These are phyloP conservation scores for Selaginella moellendorffii DNA, from an alignment of 75 land plant genomes.

Conservation along the genomic window DNA sequence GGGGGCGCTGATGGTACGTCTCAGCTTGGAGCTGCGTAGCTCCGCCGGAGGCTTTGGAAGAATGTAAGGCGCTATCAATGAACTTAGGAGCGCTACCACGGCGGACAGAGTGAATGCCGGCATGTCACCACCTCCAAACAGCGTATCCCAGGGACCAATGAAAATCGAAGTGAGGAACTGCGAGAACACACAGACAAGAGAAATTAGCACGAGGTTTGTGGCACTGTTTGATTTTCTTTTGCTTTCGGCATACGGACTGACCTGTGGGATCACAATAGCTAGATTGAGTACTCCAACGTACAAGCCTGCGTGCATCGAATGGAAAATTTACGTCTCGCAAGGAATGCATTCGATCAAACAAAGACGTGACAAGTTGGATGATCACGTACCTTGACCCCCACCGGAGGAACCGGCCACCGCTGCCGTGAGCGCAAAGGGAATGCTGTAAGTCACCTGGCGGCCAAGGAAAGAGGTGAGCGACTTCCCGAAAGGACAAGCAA, in stretches of 20 bases:
- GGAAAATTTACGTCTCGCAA: no score
- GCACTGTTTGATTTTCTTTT: no score
- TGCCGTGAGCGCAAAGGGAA: conserved; percentile 83
- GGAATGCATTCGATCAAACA: no score
- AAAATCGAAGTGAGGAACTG: conserved; percentile 15
- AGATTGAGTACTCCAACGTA: conserved; percentile 17
- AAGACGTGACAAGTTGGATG: no score
- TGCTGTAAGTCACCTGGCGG: conserved; percentile 74
- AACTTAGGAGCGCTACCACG: conserved; percentile 17
- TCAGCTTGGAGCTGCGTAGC: conserved; percentile 12
- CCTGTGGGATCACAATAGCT: conserved; percentile 17
- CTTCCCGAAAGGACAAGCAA: background rate
- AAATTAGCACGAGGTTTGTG: background rate
- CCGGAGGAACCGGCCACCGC: conserved; percentile 48
- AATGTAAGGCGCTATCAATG: conserved; percentile 13
- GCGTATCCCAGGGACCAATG: conserved; percentile 21
- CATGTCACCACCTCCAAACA: conserved; percentile 27
- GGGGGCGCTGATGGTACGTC: conserved; percentile 19
- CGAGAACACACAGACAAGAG: background rate
- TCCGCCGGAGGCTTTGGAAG: conserved; percentile 24
- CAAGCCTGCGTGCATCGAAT: conserved; percentile 1
- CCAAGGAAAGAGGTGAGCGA: background rate
- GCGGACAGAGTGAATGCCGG: conserved; percentile 22
- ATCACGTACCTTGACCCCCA: conserved; percentile 64
- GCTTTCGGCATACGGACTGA: background rate